Evolutionary conservation across 2,329 filamentous ascomycete species (phyloP), one percentile per base, ranked within the genome.

Genomic region (Cladosporium cucumerinum): DNA sequence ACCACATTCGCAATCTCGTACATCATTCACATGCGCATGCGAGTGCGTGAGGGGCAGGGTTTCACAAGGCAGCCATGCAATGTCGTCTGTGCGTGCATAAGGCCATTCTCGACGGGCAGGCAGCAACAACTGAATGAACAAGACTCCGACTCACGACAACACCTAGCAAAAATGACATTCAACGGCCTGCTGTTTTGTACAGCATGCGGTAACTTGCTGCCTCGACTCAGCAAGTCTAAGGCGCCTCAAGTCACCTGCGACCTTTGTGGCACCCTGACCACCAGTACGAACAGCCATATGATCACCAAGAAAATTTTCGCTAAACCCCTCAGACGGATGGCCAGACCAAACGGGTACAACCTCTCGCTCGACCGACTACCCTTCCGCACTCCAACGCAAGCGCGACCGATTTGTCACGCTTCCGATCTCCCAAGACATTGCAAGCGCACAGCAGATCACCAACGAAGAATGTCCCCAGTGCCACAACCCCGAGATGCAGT

Each of bases 101-200:
- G 11, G 39, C 39, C 1, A 46, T 12, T 21, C 39, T 46, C n/a
- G 10, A 46, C 39, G 3, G 4, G 39, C n/a, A 46, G 39, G 39
- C 39, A 46, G 39, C 39, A 46, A 21, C 39, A 43, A 6, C 39
- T 21, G 3, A n/a, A 46, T 2, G 2, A 46, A n/a, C 5, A 16
- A 10, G 2, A 21, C 12, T 5, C 3, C 2, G 14, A 21, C n/a
- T 8, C n/a, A 46, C n/a, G n/a, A 21, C 39, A 46, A 11, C n/a
- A 21, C 2, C 10, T n/a, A 11, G 39, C n/a, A 2, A 57, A 11
- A 21, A 96, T 97, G 92, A 87, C 93, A 70, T 88, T 91, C 25
- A 92, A 97, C 69, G 93, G 92, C 61, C 83, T 97, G 36, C 88
- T 96, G 32, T 97, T 97, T 78, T 97, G 93, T 81, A 90, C 85